Evolutionary conservation across 208 protist genomes (phyloP).

Genomic region (Acanthamoeba triangularis): DNA sequence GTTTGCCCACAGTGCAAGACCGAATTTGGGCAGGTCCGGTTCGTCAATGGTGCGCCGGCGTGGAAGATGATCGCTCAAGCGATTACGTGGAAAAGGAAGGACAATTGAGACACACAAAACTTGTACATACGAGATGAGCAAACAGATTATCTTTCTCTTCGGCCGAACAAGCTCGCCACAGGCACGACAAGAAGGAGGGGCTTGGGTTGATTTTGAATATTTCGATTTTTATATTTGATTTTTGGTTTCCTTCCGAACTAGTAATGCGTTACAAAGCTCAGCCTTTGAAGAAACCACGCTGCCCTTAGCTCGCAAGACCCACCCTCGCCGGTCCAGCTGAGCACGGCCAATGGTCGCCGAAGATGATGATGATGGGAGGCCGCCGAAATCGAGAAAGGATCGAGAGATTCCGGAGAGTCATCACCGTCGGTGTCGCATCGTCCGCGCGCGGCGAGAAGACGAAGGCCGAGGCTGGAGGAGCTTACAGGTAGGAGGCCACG

Average conservation of each 20-base stretch:
- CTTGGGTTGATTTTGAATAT: slow-evolving; percentile 11
- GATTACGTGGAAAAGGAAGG: slow-evolving; percentile 24
- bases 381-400: background rate
- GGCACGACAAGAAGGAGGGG: background rate
- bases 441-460: background rate
- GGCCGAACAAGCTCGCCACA: background rate
- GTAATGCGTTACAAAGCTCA: slow-evolving; percentile 44
- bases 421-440: background rate
- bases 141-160: background rate
- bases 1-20: slow-evolving; percentile 35
- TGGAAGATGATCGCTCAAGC: slow-evolving; percentile 14
- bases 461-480: background rate
- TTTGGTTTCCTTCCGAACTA: slow-evolving; percentile 57
- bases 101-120: background rate
- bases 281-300: slow-evolving; percentile 35
- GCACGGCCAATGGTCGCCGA: background rate
- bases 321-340: background rate
- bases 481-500: slow-evolving; percentile 89
- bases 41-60: slow-evolving; percentile 38
- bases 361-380: background rate
- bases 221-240: slow-evolving; percentile 66
- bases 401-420: background rate
- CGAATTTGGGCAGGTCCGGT: background rate
- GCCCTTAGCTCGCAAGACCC: background rate
- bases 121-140: slow-evolving; percentile 6